Conservation (phyloP, 73 alveolate genomes). For the Tetrahymena thermophila region DNA sequence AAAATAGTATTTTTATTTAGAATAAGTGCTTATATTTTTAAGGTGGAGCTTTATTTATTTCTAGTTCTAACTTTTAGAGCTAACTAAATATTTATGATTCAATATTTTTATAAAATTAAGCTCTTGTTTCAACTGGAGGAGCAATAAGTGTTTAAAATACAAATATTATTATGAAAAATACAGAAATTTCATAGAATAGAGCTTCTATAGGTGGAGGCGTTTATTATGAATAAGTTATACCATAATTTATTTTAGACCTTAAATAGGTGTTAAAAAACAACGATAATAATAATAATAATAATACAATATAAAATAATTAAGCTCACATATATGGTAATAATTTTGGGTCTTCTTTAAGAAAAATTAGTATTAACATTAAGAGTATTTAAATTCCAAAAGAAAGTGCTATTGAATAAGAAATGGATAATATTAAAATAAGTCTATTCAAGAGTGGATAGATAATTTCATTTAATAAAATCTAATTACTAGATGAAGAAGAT, state of each 20-base stretch:
- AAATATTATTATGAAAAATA: neutral
- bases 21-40: neutral
- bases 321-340: neutral
- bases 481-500: neutral
- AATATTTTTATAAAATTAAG: neutral
- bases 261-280: neutral
- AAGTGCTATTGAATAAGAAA: neutral
- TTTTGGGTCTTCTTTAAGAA: neutral
- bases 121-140: neutral
- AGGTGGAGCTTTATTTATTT: neutral
- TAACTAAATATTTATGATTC: neutral
- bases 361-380: neutral
- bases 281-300: too few relatives aligned
- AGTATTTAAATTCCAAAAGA: neutral
- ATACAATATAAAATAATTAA: too few relatives aligned
- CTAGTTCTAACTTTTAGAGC: neutral
- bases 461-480: neutral
- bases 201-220: neutral
- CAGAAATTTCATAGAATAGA: neutral
- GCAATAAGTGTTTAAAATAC: neutral
- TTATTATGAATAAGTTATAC: neutral
- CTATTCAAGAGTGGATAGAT: neutral
- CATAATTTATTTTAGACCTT: neutral
- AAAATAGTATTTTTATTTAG: too few relatives aligned
- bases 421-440: neutral